Evolutionary conservation across 2,329 filamentous ascomycete species (phyloP).

Genomic region (Pseudocercospora crystallina): DNA sequence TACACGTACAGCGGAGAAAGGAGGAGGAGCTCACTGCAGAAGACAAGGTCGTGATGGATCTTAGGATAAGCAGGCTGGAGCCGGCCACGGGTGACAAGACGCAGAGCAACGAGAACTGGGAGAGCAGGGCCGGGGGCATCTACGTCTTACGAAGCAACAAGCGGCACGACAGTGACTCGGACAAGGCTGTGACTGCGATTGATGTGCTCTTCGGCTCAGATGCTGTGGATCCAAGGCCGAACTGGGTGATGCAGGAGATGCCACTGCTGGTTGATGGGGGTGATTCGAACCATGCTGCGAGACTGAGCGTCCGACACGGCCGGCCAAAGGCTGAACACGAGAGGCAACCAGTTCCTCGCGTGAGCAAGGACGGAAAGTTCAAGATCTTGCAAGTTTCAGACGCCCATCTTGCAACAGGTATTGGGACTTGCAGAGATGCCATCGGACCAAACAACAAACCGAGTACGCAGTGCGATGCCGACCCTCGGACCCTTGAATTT

Average conservation of each 20-base stretch:
- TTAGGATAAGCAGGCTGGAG: slow-evolving; percentile 71
- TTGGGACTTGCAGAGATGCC: slow-evolving; percentile 83
- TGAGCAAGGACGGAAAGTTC: slow-evolving; percentile 87
- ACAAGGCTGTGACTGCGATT: slow-evolving; percentile 72
- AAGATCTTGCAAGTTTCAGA: slow-evolving; percentile 98
- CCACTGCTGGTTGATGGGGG: slow-evolving; percentile 69
- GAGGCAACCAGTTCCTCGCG: slow-evolving; percentile 63
- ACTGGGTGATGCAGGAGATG: slow-evolving; percentile 77
- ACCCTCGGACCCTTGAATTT: slow-evolving; percentile 88
- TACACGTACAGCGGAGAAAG: slow-evolving; percentile 79
- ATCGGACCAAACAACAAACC: slow-evolving; percentile 50
- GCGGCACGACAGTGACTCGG: slow-evolving; percentile 71
- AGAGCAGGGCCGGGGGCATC: slow-evolving; percentile 71
- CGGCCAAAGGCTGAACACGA: slow-evolving; percentile 63
- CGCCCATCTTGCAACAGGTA: slow-evolving; percentile 86
- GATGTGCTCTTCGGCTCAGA: slow-evolving; percentile 89
- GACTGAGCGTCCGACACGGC: slow-evolving; percentile 77
- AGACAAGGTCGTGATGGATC: slow-evolving; percentile 77
- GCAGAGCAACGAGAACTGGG: slow-evolving; percentile 68
- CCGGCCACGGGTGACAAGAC: slow-evolving; percentile 60
- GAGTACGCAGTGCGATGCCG: slow-evolving; percentile 72
- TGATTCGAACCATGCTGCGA: slow-evolving; percentile 64
- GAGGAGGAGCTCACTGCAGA: slow-evolving; percentile 75
- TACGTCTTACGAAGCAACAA: slow-evolving; percentile 78
- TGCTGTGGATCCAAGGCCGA: slow-evolving; percentile 81